A percentile compares a stretch with the other conserved stretches of the same genome.
phyloP scores from a whole-genome alignment of 495 filamentous ascomycete genomes.

The Neurospora tetraspora region DNA sequence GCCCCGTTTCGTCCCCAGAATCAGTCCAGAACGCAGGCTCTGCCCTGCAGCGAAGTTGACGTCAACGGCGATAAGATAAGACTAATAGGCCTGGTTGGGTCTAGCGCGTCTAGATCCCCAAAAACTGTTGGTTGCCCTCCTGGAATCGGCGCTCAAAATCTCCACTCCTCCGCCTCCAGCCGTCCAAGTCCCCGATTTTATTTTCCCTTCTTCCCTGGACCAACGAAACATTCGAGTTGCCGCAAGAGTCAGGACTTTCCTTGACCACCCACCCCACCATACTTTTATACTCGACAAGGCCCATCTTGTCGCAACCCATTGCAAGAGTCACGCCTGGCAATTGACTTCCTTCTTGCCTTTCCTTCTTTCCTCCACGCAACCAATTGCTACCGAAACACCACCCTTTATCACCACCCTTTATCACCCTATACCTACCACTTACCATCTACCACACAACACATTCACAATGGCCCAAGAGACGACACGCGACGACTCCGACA shows the following conservation, averaged over 20 bases:
- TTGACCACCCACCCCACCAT: neutral
- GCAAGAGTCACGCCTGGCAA: neutral
- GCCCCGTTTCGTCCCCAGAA: neutral
- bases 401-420: neutral
- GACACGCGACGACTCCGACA: slow-evolving; percentile 11
- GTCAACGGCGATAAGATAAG: neutral
- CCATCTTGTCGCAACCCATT: neutral
- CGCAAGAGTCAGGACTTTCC: neutral
- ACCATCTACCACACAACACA: neutral
- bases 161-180: neutral
- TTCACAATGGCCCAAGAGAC: slow-evolving; percentile 12
- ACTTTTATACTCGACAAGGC: neutral
- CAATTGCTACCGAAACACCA: neutral
- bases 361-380: neutral
- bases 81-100: neutral
- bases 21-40: neutral
- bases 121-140: neutral
- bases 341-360: neutral
- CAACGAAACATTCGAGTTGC: neutral
- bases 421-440: neutral
- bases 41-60: neutral
- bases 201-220: neutral
- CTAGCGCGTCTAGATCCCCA: neutral
- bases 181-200: neutral
- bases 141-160: neutral